phyloP scores from a whole-genome alignment of 1,284 basidiomycete genomes.

The Moesziomyces parantarcticus region DNA sequence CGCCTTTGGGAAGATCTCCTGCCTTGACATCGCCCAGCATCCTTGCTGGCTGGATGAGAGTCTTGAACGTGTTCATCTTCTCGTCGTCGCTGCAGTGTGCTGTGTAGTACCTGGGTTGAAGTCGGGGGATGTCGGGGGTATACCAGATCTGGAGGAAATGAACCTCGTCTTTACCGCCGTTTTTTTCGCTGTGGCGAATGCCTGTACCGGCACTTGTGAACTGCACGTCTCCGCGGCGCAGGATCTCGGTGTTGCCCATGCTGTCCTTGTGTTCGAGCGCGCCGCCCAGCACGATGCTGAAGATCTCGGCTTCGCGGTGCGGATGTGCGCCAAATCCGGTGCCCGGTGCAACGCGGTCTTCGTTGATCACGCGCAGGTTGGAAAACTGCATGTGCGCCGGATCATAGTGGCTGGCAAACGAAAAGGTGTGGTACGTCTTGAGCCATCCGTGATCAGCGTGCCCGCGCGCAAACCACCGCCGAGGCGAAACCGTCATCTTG shows the following conservation, averaged over 20 bases:
- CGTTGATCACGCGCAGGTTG: constrained; percentile 77
- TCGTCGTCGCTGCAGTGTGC: constrained; percentile 39
- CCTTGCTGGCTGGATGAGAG: constrained; percentile 48
- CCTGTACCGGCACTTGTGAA: constrained; percentile 89
- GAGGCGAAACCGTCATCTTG: constrained; percentile 27
- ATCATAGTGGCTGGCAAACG: constrained; percentile 81
- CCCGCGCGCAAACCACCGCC: constrained; percentile 39
- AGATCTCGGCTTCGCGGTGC: constrained; percentile 84
- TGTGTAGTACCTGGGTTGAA: constrained; percentile 55
- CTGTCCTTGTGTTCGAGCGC: constrained; percentile 80
- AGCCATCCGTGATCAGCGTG: constrained; percentile 83
- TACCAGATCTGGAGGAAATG: constrained; percentile 63
- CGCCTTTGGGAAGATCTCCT: constrained; percentile 39
- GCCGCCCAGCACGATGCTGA: constrained; percentile 83
- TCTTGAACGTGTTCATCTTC: constrained; percentile 48
- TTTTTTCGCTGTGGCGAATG: constrained; percentile 78
- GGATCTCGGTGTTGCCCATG: constrained; percentile 87
- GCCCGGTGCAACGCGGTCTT: constrained; percentile 81
- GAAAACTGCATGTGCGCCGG: constrained; percentile 71
- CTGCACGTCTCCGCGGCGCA: constrained; percentile 87
- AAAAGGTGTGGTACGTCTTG: constrained; percentile 72
- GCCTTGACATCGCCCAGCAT: constrained; percentile 27
- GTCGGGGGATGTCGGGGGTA: constrained; percentile 31
- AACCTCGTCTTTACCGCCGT: constrained; percentile 73
- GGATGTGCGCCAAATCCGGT: constrained; percentile 87